Evolutionary conservation across 176 grass and related monocot genomes (phyloP).

Genomic region (Ananas comosus): DNA sequence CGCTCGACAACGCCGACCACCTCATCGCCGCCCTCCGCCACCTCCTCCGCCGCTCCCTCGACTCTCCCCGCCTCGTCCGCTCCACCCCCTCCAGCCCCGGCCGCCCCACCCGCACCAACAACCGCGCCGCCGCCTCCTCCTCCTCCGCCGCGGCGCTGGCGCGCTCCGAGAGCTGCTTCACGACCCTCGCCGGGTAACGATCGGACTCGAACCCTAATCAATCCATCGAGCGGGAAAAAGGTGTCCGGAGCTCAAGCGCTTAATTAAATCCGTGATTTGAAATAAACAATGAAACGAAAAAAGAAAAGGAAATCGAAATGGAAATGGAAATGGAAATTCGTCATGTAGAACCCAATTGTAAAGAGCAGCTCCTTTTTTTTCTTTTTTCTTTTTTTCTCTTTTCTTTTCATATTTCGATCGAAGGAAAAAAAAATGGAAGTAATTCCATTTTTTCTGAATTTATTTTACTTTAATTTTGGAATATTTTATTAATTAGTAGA

Average conservation of each 20-base stretch:
- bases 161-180: slow-evolving; percentile 54
- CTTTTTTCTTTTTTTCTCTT: neutral
- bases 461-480: slow-evolving; percentile 1
- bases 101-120: neutral
- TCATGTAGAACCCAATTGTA: neutral
- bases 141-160: slow-evolving; percentile 7
- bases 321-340: no score
- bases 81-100: slow-evolving; percentile 58
- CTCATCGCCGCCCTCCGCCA: slow-evolving; percentile 52
- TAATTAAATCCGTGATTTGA: no score
- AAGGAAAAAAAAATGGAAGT: slow-evolving; percentile 30
- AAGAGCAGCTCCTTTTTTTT: neutral
- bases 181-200: slow-evolving; percentile 36
- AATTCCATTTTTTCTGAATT: slow-evolving; percentile 36
- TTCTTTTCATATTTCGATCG: slow-evolving; percentile 14
- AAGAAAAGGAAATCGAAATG: no score
- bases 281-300: no score
- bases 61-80: slow-evolving; percentile 29
- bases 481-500: slow-evolving; percentile 11
- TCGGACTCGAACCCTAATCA: neutral
- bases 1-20: slow-evolving; percentile 27
- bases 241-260: no score
- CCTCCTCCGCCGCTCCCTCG: slow-evolving; percentile 45
- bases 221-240: no score
- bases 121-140: neutral